These are phyloP conservation scores for Microstegium vimineum DNA, from an alignment of 176 grass and related monocot species.

Conservation along the genomic window DNA sequence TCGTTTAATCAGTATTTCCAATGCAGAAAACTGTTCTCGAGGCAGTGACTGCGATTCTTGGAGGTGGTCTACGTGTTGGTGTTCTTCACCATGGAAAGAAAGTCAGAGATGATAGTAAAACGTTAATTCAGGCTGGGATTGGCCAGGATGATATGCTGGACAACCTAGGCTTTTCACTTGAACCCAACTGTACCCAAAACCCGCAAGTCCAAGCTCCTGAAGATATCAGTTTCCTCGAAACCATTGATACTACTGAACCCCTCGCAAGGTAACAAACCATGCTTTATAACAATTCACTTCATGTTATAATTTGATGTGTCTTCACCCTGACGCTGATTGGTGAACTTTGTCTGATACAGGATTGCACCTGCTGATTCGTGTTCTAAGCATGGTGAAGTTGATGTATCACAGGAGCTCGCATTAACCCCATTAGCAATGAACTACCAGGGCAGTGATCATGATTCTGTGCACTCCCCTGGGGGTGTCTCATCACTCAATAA, in stretches of 20 bases:
- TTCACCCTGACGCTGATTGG: background rate
- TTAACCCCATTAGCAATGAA: conserved; percentile 50
- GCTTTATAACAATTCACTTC: background rate
- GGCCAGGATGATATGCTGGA: conserved; percentile 46
- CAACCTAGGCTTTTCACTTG: conserved; percentile 77
- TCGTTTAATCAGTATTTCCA: conserved; percentile 37
- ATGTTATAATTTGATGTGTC: background rate
- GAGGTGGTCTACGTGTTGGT: conserved; percentile 67
- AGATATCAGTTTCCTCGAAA: conserved; percentile 51
- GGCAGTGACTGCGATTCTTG: conserved; percentile 80
- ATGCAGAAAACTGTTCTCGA: conserved; percentile 91
- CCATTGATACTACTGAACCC: conserved; percentile 60
- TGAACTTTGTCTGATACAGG: conserved; percentile 37
- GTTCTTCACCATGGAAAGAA: conserved; percentile 86
- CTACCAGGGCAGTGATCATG: conserved; percentile 61
- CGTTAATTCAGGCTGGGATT: conserved; percentile 73
- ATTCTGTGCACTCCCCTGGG: conserved; percentile 54
- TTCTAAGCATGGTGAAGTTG: conserved; percentile 37
- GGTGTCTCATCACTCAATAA: conserved; percentile 64
- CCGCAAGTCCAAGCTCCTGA: conserved; percentile 38
- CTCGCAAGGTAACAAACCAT: conserved; percentile 64
- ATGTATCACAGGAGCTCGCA: conserved; percentile 51
- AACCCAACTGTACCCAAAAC: conserved; percentile 55
- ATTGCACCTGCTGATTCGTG: conserved; percentile 39
- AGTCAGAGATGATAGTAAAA: conserved; percentile 82